Conservation (phyloP, 1,139 yeast species). For the Geotrichum candidum region DNA sequence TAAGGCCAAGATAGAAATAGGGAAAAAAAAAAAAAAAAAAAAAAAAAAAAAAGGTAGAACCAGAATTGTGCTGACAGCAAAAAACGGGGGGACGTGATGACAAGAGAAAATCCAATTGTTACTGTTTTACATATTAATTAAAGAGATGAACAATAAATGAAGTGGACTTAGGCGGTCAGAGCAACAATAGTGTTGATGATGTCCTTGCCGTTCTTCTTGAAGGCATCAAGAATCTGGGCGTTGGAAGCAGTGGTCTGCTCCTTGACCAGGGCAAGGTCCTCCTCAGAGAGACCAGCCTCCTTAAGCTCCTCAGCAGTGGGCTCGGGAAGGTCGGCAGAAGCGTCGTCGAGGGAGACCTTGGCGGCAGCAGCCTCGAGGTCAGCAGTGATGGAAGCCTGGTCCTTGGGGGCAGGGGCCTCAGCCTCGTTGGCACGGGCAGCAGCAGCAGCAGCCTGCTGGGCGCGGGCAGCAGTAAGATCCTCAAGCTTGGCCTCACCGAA, state of each 20-base stretch:
- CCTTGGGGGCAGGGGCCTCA: slow-evolving; percentile 62
- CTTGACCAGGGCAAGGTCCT: slow-evolving; percentile 73
- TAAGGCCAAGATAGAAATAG: too few relatives aligned
- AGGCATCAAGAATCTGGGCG: slow-evolving; percentile 85
- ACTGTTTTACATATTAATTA: background rate
- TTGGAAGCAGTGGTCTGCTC: slow-evolving; percentile 88
- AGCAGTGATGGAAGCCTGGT: slow-evolving; percentile 50
- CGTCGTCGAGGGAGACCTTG: slow-evolving; percentile 31
- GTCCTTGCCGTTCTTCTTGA: slow-evolving; percentile 85
- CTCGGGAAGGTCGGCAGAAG: slow-evolving; percentile 35
- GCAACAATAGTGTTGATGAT: slow-evolving; percentile 95
- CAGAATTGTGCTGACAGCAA: too few relatives aligned
- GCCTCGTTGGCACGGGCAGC: slow-evolving; percentile 55
- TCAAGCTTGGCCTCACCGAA: slow-evolving; percentile 93
- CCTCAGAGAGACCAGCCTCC: slow-evolving; percentile 71
- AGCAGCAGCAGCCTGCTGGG: slow-evolving; percentile 29
- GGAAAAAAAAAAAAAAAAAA: too few relatives aligned
- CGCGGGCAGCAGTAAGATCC: slow-evolving; percentile 23
- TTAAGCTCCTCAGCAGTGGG: slow-evolving; percentile 69
- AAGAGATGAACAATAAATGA: background rate
- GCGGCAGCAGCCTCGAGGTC: slow-evolving; percentile 80
- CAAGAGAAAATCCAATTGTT: background rate
- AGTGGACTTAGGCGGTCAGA: slow-evolving; percentile 35
- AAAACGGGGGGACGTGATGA: too few relatives aligned
- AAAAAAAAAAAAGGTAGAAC: too few relatives aligned